Evolutionary conservation across 2,329 filamentous ascomycete species (phyloP), one percentile per base, ranked within the genome.

Genomic region (Cercospora sp.): DNA sequence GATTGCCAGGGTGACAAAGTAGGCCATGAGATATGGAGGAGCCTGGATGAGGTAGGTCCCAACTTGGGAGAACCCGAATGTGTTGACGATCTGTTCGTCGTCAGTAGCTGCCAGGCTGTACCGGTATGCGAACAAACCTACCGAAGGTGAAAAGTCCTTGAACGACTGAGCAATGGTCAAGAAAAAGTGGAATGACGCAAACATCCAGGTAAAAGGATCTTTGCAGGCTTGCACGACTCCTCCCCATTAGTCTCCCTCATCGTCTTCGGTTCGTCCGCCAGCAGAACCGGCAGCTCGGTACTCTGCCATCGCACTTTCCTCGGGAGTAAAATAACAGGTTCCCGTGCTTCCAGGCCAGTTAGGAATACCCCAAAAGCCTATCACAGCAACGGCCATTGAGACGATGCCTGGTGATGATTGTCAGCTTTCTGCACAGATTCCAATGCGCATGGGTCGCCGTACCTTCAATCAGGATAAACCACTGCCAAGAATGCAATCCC

Each of bases 231-330:
- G 63, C 8, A 59, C 69, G 8, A 70, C 61, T n/a, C 69, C 67
- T 21, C 57, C 67, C 69, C 64, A 67, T 30, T 66, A 69, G n/a
- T 76, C 72, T 2, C 79, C 79, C 58, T 79, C 77, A 0, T 76
- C 73, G 63, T 80, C 80, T 51, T 82, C 82, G 61, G 84, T 79
- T 55, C 81, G 78, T 34, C 84, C 75, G 69, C 83, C 84, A 30
- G 81, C 82, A 0, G 82, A 83, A 1, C 84, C 77, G n/a, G 57
- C 62, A 5, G 66, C 69, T 28, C 69, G 63, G 10, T 51, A 69
- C 6, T 51, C 45, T 5, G 66, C 60, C 53, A 64, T 67, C 2
- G 55, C 60, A 30, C 61, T 67, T 53, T 67, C 61, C 18, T 67
- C 60, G 5, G 66, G 34, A n/a, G 61, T 59, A 51, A 64, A 64